Base-by-base conservation (phyloP, 352 stramenopile genomes). In the Pythium myriotylum region DNA sequence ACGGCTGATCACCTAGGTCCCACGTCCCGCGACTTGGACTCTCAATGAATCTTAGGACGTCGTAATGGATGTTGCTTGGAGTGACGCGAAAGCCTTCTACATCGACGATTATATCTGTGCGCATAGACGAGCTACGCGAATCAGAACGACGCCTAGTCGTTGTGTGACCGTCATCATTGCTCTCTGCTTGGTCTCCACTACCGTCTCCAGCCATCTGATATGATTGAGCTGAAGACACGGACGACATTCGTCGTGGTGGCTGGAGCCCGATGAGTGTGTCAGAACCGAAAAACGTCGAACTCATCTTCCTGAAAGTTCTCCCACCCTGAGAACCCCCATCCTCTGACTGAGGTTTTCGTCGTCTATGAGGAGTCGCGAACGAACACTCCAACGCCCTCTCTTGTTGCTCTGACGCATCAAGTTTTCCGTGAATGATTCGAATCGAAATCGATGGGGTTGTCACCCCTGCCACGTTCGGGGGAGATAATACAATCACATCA, bases 11-110 rank as follows among this genome's bases (percentile, higher is more conserved):
- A 13, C 37, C 20, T 16, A 32, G 22, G 33, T 56, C 52, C 62
- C 62, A 72, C 1, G 19, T 23, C 22, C 37, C 33, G 32, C 56
- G 62, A 14, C 68, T 52, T 22, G 68, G 65, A 13, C 52, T 68
- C n/a, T 84, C 80, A 27, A 94, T 64, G 62, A 94, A 94, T 16
- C 76, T 70, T 50, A 91, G 51, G 14, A 92, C 67, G 53, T 94
- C 79, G 52, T 89, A 89, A 53, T 90, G 79, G 29, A 94, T 92
- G 58, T 91, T 94, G 3, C 82, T 92, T 33, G 85, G 81, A 22
- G 91, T 92, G 6, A 94, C 72, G 35, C 83, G 86, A 33, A 94
- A 92, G 14, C 82, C 82, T 19, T 85, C 72, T 24, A 94, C 54
- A 65, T 93, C 84, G 42, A 93, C 53, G 19, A 79, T 76, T 20